Percentiles rank a stretch among this genome's conserved stretches.
Evolutionary conservation across 148 eudicot species (phyloP).

Genomic region (Salicornia ramosissima): DNA sequence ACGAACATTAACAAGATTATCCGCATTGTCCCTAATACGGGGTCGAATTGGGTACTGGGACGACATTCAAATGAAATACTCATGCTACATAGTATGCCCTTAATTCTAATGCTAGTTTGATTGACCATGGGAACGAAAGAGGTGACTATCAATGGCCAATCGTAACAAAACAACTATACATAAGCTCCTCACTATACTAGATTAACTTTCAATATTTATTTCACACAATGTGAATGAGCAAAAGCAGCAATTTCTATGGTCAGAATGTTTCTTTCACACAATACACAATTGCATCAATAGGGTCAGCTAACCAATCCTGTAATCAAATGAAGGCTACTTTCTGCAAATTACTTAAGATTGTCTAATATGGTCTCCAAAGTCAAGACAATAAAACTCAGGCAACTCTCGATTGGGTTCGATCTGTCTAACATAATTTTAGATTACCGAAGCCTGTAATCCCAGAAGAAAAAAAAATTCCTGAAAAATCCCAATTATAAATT

Average conservation of each 20-base stretch:
- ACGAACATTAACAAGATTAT: too few relatives aligned
- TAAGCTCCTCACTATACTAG: not conserved
- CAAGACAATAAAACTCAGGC: not conserved
- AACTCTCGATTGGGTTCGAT: not conserved
- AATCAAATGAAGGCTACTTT: constrained; percentile 1
- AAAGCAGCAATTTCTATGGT: not conserved
- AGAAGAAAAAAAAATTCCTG: not conserved
- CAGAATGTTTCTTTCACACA: too few relatives aligned
- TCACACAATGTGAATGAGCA: too few relatives aligned
- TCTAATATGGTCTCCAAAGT: not conserved
- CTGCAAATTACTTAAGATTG: not conserved
- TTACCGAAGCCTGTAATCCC: not conserved
- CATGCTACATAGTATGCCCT: too few relatives aligned
- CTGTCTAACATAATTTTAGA: not conserved
- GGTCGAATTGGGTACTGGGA: too few relatives aligned
- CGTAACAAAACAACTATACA: not conserved
- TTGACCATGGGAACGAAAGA: not conserved
- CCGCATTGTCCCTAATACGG: too few relatives aligned
- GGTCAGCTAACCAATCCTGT: too few relatives aligned
- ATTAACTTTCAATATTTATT: too few relatives aligned
- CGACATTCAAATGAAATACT: too few relatives aligned
- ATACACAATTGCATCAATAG: too few relatives aligned
- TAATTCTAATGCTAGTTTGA: not conserved
- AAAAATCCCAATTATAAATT: not conserved
- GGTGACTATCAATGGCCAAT: not conserved